Conservation (phyloP, 1,139 yeast genomes). For the Groenewaldozyma auringiensis region DNA sequence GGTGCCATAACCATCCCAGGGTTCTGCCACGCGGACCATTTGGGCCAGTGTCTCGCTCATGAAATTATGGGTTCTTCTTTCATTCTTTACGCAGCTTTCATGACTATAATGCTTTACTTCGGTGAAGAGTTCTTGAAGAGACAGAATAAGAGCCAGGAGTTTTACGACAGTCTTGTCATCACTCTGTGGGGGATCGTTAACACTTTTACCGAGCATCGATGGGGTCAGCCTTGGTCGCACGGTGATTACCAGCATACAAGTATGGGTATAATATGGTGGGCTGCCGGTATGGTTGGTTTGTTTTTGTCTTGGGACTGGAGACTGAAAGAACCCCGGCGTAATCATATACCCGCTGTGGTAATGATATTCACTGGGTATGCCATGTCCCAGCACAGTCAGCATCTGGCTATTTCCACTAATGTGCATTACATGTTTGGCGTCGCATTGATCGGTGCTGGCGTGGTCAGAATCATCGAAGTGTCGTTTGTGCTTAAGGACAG, state of each 20-base stretch:
- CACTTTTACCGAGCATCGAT: constrained; percentile 91
- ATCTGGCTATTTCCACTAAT: constrained; percentile 65
- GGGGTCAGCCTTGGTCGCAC: constrained; percentile 91
- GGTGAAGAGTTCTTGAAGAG: constrained; percentile 35
- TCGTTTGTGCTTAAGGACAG: constrained; percentile 54
- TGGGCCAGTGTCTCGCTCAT: constrained; percentile 94
- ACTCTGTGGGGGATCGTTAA: constrained; percentile 87
- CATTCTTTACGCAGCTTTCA: constrained; percentile 65
- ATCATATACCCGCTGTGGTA: constrained; percentile 72
- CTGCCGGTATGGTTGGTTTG: constrained; percentile 81
- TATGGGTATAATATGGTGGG: constrained; percentile 96
- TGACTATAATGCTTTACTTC: constrained; percentile 54
- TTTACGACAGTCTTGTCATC: constrained; percentile 73
- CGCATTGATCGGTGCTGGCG: constrained; percentile 72
- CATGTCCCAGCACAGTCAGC: constrained; percentile 84
- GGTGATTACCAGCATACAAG: constrained; percentile 85
- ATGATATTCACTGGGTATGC: constrained; percentile 88
- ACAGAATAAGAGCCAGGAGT: constrained; percentile 63
- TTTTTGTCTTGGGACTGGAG: constrained; percentile 56
- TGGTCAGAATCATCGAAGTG: constrained; percentile 66
- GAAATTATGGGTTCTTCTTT: constrained; percentile 95
- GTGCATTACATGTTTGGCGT: constrained; percentile 83
- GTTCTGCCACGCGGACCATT: constrained; percentile 63
- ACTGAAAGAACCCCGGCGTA: constrained; percentile 39
- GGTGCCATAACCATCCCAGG: constrained; percentile 83